These are phyloP conservation scores for Lasiosphaeria miniovina DNA, from an alignment of 495 filamentous ascomycete species.

Conservation along the genomic window DNA sequence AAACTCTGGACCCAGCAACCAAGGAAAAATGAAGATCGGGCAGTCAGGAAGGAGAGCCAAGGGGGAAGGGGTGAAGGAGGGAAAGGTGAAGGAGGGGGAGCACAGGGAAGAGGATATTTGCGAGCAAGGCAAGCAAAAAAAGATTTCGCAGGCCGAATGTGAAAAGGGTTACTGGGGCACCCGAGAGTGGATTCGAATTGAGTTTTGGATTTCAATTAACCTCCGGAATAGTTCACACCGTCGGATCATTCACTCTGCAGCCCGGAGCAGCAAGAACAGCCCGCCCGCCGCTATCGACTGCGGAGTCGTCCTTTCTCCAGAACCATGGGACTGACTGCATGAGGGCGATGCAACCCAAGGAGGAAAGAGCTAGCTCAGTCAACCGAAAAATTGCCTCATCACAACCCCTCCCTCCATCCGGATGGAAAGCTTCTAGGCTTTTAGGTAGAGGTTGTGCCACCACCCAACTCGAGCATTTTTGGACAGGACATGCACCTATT, in stretches of 20 bases:
- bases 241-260: not conserved
- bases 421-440: not conserved
- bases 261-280: not conserved
- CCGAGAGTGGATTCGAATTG: too few species aligned
- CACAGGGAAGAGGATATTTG: too few species aligned
- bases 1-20: not conserved
- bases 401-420: not conserved
- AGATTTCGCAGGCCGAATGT: too few species aligned
- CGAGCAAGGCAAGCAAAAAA: too few species aligned
- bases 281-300: not conserved
- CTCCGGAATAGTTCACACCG: too few species aligned
- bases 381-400: constrained; percentile 21
- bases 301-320: not conserved
- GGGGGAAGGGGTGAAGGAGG: not conserved
- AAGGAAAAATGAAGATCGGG: not conserved
- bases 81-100: not conserved
- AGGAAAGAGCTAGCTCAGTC: constrained; percentile 14
- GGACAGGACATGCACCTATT: too few species aligned
- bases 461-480: too few species aligned
- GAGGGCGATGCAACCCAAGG: not conserved
- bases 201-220: too few species aligned
- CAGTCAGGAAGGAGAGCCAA: not conserved
- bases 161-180: too few species aligned
- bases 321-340: constrained; percentile 2
- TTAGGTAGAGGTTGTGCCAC: too few species aligned